Evolutionary conservation across 169 alveolate genomes (phyloP), one percentile per base, ranked within the genome.

Genomic region (Eimeria tenella): DNA sequence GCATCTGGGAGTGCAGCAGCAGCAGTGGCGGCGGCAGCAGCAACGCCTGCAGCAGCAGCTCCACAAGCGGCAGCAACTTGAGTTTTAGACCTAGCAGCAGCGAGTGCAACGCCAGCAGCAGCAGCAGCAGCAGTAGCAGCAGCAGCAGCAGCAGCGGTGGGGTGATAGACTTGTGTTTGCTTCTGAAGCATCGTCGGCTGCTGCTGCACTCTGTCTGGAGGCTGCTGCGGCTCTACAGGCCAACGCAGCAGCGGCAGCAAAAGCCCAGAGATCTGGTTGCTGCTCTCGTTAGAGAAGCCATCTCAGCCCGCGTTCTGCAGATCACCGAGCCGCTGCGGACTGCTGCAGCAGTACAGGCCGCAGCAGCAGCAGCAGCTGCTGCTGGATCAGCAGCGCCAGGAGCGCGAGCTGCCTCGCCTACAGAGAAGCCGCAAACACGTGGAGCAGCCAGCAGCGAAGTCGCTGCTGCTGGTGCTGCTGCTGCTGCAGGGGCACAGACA

Each of bases 181-280:
- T 79, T 19, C 88, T 79, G 73, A 53, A 21, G 56, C 71, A 55
- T 4, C 25, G 88, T 4, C 15, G 88, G 3, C 23, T 79, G 88
- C 88, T 79, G 88, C 71, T 79, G 88, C 88, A 79, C 4, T 79
- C 88, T 21, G 88, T 79, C 1, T 79, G 88, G 88, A 42, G 88
- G 23, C 62, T 79, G 63, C 70, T 79, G 68, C 68, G 88, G 50
- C 71, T 79, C 21, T 79, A 79, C 49, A 79, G 42, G 65, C 88
- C 88, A n/a, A 53, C 71, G 88, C 88, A 79, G 71, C 88, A 79
- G 71, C 70, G 88, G 71, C 88, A 79, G 88, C 88, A 79, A 19
- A 79, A 55, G 53, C 88, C 88, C 13, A 13, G 88, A 55, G 88
- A 79, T 21, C 71, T 79, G 10, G 70, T 79, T 52, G 52, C 70